These are phyloP conservation scores for Collariella sp. DNA, from an alignment of 495 filamentous ascomycete species.

Conservation along the genomic window DNA sequence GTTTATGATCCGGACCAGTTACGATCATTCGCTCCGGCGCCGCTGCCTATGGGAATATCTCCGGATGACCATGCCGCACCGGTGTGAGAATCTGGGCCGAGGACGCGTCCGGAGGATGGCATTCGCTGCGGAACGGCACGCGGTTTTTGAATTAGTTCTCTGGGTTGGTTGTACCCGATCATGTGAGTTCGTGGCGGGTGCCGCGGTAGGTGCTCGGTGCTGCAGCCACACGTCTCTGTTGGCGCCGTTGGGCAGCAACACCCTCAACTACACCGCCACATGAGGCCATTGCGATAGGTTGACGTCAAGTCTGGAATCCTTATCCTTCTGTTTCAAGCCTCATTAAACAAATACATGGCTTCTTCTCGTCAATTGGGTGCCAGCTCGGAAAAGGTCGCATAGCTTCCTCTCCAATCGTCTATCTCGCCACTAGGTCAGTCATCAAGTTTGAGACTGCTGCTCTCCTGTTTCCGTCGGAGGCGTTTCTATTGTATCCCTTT, in stretches of 20 bases:
- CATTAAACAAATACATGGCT: no score
- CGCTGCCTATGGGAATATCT: no score
- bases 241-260: constrained; percentile 14
- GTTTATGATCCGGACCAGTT: no score
- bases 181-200: background rate
- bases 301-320: background rate
- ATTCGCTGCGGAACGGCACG: background rate
- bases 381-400: background rate
- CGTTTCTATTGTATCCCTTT: background rate
- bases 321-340: background rate
- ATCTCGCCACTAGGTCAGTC: background rate
- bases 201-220: constrained; percentile 1
- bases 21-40: no score
- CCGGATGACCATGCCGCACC: no score
- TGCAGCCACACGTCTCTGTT: constrained; percentile 2
- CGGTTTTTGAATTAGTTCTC: background rate
- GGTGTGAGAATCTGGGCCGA: no score
- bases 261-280: background rate
- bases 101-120: no score
- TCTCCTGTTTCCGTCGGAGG: background rate
- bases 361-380: background rate
- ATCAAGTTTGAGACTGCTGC: background rate
- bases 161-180: background rate
- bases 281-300: constrained; percentile 5
- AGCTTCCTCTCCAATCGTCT: background rate